Conservation (phyloP, 352 stramenopile species). For the Phytophthora ohioensis region DNA sequence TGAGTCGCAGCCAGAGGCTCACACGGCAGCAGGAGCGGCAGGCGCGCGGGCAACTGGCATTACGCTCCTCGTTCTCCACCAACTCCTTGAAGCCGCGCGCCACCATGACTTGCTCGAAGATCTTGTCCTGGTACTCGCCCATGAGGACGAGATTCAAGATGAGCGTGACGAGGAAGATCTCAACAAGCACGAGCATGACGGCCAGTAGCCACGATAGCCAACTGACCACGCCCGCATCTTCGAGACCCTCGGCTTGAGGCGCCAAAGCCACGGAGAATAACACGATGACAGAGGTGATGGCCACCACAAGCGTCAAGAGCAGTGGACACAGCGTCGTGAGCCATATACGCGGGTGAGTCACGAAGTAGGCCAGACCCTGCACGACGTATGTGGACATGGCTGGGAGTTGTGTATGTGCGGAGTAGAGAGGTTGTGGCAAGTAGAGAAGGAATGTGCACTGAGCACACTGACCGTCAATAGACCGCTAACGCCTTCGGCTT, state of each 20-base stretch:
- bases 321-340: slow-evolving; percentile 60
- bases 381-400: slow-evolving; percentile 66
- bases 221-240: slow-evolving; percentile 43
- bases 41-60: slow-evolving; percentile 51
- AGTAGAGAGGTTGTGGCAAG: too few species aligned
- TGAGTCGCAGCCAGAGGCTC: slow-evolving; percentile 54
- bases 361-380: slow-evolving; percentile 64
- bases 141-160: slow-evolving; percentile 70
- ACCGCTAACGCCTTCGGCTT: not conserved
- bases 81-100: slow-evolving; percentile 57
- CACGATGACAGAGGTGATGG: slow-evolving; percentile 48
- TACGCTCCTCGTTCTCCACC: slow-evolving; percentile 54
- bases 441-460: too few species aligned
- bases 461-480: too few species aligned
- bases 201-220: slow-evolving; percentile 68
- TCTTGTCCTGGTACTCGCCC: slow-evolving; percentile 65
- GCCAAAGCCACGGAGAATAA: slow-evolving; percentile 57
- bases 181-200: slow-evolving; percentile 66
- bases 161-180: slow-evolving; percentile 79
- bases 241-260: slow-evolving; percentile 55
- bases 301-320: slow-evolving; percentile 65
- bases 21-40: slow-evolving; percentile 69
- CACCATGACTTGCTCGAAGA: slow-evolving; percentile 71
- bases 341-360: slow-evolving; percentile 70
- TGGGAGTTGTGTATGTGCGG: not conserved